Evolutionary conservation across 495 filamentous ascomycete species (phyloP).

Genomic region (Penicillium paxilli): DNA sequence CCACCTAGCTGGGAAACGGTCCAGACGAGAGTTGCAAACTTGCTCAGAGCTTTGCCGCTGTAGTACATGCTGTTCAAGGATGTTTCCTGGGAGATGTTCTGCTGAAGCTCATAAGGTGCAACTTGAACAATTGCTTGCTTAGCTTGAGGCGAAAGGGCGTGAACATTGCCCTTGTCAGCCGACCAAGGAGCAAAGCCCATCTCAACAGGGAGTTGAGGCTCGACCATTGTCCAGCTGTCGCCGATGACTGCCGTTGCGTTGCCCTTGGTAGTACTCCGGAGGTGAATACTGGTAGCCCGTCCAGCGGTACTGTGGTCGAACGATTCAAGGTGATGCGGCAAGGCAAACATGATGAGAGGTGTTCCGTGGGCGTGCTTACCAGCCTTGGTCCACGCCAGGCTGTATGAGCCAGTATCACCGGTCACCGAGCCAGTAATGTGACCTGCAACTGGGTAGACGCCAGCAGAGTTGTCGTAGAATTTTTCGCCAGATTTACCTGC

Average conservation of each 20-base stretch:
- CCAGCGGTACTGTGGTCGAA: slow-evolving; percentile 62
- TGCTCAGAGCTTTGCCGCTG: slow-evolving; percentile 87
- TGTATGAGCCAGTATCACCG: slow-evolving; percentile 66
- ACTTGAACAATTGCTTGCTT: slow-evolving; percentile 56
- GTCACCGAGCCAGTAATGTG: slow-evolving; percentile 62
- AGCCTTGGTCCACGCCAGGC: slow-evolving; percentile 64
- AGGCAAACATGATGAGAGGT: slow-evolving; percentile 77
- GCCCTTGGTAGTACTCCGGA: slow-evolving; percentile 88
- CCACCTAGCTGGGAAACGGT: slow-evolving; percentile 65
- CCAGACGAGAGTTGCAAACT: slow-evolving; percentile 76
- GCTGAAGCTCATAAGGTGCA: slow-evolving; percentile 64
- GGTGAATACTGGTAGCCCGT: slow-evolving; percentile 56
- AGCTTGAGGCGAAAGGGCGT: slow-evolving; percentile 50
- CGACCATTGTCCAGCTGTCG: slow-evolving; percentile 78
- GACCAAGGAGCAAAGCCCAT: slow-evolving; percentile 80
- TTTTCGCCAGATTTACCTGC: slow-evolving; percentile 59
- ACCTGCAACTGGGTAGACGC: slow-evolving; percentile 67
- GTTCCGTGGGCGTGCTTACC: slow-evolving; percentile 51
- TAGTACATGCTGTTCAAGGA: slow-evolving; percentile 93
- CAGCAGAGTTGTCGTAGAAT: slow-evolving; percentile 72
- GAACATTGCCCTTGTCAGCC: slow-evolving; percentile 48
- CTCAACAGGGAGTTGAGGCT: slow-evolving; percentile 65
- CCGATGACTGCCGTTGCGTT: slow-evolving; percentile 69
- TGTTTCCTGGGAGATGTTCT: slow-evolving; percentile 69
- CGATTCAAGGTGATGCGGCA: slow-evolving; percentile 81